Evolutionary conservation across 345 rosid species (phyloP).

Genomic region (Cardamine resedifolia): DNA sequence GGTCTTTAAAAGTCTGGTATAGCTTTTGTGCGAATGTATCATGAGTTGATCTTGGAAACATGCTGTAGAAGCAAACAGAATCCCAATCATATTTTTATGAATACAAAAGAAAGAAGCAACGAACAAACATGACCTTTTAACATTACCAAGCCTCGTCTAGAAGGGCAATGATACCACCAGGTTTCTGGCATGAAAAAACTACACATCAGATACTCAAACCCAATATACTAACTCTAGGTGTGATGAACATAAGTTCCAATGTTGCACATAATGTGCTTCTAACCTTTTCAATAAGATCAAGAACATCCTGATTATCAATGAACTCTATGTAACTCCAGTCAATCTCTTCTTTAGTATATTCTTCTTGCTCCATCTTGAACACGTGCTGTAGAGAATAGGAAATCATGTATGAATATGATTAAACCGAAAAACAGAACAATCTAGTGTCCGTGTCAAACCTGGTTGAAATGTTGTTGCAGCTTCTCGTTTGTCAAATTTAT

Average conservation of each 20-base stretch:
- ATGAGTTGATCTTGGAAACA: slow-evolving; percentile 97
- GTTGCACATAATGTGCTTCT: slow-evolving; percentile 2
- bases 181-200: slow-evolving; percentile 69
- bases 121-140: slow-evolving; percentile 16
- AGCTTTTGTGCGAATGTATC: slow-evolving; percentile 96
- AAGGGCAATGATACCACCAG: slow-evolving; percentile 99
- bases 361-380: slow-evolving; percentile 99
- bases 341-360: slow-evolving; percentile 93
- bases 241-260: slow-evolving; percentile 11
- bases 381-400: slow-evolving; percentile 67
- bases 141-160: slow-evolving; percentile 98
- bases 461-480: slow-evolving; percentile 97
- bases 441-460: slow-evolving; percentile 53
- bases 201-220: slow-evolving; percentile 32
- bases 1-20: slow-evolving; percentile 90
- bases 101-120: slow-evolving; percentile 22
- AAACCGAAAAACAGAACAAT: slow-evolving; percentile 21
- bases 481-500: slow-evolving; percentile 99
- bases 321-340: slow-evolving; percentile 99
- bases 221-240: slow-evolving; percentile 13
- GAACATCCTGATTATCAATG: slow-evolving; percentile 91
- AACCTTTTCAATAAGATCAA: slow-evolving; percentile 98
- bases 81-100: slow-evolving; percentile 25
- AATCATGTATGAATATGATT: slow-evolving; percentile 12
- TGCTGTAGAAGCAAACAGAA: slow-evolving; percentile 51